Evolutionary conservation across 2,329 filamentous ascomycete species (phyloP).

Genomic region (Trichoderma sp.): DNA sequence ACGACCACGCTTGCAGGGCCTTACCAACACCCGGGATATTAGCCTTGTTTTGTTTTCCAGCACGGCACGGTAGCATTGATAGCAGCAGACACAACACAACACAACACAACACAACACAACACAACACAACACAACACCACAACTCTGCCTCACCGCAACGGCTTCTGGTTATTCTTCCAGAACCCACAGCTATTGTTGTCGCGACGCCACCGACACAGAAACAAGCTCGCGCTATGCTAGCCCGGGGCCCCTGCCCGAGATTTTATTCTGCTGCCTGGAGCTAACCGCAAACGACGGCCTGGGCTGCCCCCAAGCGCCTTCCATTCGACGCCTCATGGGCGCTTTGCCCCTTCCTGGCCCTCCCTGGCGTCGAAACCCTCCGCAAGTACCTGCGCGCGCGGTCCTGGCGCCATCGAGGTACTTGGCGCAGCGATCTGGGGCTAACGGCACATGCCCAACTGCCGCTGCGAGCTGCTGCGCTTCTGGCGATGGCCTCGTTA

Average conservation of each 20-base stretch:
- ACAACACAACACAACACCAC: not conserved
- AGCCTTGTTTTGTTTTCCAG: not conserved
- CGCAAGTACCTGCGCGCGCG: not conserved
- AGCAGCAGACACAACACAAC: not conserved
- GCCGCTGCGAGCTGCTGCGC: not conserved
- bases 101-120: not conserved
- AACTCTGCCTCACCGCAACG: not conserved
- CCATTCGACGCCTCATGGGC: constrained; percentile 25
- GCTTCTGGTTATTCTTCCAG: constrained; percentile 8
- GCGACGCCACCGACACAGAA: constrained; percentile 3
- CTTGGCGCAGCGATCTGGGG: not conserved
- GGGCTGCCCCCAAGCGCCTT: constrained; percentile 17
- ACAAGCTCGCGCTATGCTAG: constrained; percentile 4
- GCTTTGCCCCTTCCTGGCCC: constrained; percentile 10
- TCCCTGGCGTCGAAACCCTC: constrained; percentile 6
- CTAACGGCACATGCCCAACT: constrained; percentile 23
- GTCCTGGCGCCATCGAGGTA: not conserved
- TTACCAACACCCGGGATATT: not conserved
- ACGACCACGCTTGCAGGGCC: not conserved
- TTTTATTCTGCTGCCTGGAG: constrained; percentile 27
- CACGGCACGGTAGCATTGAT: not conserved
- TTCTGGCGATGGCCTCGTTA: constrained; percentile 13
- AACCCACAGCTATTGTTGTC: not conserved
- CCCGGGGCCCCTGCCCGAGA: constrained; percentile 3
- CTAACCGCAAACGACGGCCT: constrained; percentile 13